phyloP scores from a whole-genome alignment of 2,329 filamentous ascomycete genomes.

The Penicillium sp. region DNA sequence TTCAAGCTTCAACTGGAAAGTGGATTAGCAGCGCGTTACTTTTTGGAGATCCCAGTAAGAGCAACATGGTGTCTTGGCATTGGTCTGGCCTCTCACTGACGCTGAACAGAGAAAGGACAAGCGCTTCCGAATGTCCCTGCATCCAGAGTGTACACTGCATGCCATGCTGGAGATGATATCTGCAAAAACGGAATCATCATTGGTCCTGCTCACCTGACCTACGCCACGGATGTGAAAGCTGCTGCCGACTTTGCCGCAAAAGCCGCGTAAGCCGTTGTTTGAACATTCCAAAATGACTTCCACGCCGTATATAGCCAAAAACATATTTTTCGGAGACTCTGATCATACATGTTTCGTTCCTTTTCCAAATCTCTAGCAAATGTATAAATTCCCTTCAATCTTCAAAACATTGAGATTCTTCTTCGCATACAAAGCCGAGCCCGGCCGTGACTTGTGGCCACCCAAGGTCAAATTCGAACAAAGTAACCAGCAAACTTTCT shows the following conservation, averaged over 20 bases:
- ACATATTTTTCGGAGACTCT: no score
- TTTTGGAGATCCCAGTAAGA: constrained; percentile 20
- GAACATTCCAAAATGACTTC: no score
- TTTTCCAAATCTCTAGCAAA: no score
- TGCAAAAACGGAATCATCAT: constrained; percentile 20
- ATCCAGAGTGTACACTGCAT: constrained; percentile 18
- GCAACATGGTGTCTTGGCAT: not conserved
- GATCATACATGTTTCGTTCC: no score
- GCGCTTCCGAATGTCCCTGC: constrained; percentile 4
- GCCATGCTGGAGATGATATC: constrained; percentile 18
- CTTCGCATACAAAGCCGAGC: no score
- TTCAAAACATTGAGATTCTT: no score
- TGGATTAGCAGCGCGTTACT: constrained; percentile 22
- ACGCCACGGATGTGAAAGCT: constrained; percentile 16
- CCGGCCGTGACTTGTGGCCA: no score
- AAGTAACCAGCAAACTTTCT: no score
- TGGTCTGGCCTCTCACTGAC: not conserved
- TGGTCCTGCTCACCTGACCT: constrained; percentile 18
- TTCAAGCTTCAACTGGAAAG: constrained; percentile 11
- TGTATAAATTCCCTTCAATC: no score
- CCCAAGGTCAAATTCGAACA: no score
- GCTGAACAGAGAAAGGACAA: constrained; percentile 2
- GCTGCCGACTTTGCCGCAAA: constrained; percentile 11
- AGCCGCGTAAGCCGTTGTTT: not conserved
- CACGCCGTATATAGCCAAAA: no score